Evolutionary conservation across 202 grass and related monocot species (phyloP).

Genomic region (Schoenoplectus triqueter): DNA sequence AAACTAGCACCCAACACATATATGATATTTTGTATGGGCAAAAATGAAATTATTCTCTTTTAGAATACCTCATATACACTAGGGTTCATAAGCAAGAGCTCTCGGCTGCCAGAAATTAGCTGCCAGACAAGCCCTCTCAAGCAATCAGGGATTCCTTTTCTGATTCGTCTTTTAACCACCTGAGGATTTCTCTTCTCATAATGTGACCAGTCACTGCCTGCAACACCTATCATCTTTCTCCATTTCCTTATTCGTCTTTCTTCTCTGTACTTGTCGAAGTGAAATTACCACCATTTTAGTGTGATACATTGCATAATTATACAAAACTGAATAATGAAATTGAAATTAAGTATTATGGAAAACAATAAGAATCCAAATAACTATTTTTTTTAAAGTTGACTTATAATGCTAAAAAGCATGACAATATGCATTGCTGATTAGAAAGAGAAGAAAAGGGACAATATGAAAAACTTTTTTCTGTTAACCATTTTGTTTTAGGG

Average conservation of each 20-base stretch:
- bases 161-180: conserved; percentile 85
- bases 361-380: not conserved
- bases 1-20: not conserved
- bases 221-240: conserved; percentile 68
- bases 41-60: not conserved
- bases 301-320: conserved; percentile 9
- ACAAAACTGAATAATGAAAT: conserved; percentile 20
- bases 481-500: not conserved
- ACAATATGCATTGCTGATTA: not conserved
- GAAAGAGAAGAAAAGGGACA: not conserved
- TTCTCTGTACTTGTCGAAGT: conserved; percentile 49
- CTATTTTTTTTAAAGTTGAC: not conserved
- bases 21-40: not conserved
- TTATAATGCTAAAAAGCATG: not conserved
- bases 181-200: conserved; percentile 69
- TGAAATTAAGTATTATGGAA: conserved; percentile 7
- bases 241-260: conserved; percentile 56
- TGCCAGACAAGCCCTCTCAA: conserved; percentile 87
- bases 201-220: conserved; percentile 45
- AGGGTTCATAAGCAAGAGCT: conserved; percentile 80
- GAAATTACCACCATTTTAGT: conserved; percentile 26
- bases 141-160: conserved; percentile 80
- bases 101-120: conserved; percentile 91
- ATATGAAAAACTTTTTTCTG: too few relatives aligned
- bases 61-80: conserved; percentile 88